Conservation (phyloP, 345 rosid species). For the Euphorbia lathyris region DNA sequence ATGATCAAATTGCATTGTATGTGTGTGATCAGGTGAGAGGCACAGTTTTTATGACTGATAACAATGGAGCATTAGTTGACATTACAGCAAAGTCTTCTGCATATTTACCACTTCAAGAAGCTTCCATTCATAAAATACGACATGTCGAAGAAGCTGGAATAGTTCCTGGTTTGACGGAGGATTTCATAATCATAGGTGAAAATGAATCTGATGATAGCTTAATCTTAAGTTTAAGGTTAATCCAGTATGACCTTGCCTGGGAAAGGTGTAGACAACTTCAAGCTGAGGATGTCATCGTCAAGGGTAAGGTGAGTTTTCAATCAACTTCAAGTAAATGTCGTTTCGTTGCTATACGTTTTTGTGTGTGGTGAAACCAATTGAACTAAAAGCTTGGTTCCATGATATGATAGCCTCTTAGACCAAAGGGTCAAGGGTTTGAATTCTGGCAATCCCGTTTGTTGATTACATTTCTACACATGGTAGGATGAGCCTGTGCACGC, state of each 20-base stretch:
- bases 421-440: too few relatives aligned
- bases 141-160: constrained; percentile 86
- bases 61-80: constrained; percentile 78
- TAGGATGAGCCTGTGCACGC: too few relatives aligned
- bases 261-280: constrained; percentile 97
- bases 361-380: too few relatives aligned
- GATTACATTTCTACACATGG: too few relatives aligned
- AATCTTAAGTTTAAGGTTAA: constrained; percentile 63
- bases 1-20: background rate
- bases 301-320: constrained; percentile 69
- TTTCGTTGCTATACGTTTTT: background rate
- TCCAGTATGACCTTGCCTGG: constrained; percentile 89
- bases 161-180: constrained; percentile 71
- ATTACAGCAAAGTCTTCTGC: constrained; percentile 86
- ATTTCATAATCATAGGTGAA: constrained; percentile 84
- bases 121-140: constrained; percentile 68
- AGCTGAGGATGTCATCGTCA: constrained; percentile 82
- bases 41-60: constrained; percentile 67
- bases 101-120: constrained; percentile 71
- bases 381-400: too few relatives aligned
- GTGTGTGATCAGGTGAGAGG: constrained; percentile 63
- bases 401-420: too few relatives aligned
- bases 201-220: constrained; percentile 80
- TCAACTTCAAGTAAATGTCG: background rate
- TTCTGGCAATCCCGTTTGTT: too few relatives aligned